Evolutionary conservation across 2,329 filamentous ascomycete species (phyloP), one percentile per base, ranked within the genome.

Genomic region (Diaporthe amygdali): DNA sequence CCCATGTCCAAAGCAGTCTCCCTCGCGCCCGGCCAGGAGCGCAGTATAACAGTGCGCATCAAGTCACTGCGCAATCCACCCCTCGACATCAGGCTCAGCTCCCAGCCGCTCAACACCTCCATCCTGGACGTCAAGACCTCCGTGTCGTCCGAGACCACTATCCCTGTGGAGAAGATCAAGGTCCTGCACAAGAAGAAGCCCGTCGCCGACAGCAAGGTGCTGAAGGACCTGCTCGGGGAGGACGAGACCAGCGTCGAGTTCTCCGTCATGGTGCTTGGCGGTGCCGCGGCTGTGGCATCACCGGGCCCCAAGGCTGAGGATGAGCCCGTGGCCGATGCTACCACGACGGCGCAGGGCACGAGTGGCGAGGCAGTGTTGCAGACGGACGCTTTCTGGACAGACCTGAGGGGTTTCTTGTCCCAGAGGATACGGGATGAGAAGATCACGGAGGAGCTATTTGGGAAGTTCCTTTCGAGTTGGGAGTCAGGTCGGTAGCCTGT

Each of bases 151-250:
- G 86, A 92, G 74, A 89, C 92, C 6, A 84, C 87, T 32, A 87
- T 93, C 70, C 87, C 90, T 3, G 82, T 89, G n/a, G 90, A 92
- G 47, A 97, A 97, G 85, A 90, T 98, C 79, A 95, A 95, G 84
- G 83, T 99, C 12, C 84, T 99, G 73, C 89, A 92, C 79, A 93
- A 93, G 81, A 97, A 96, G 85, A 97, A 97, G 82, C 96, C 96
- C 0, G 89, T 94, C 0, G 79, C 88, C 0, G 94, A 97, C 77
- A 90, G 87, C 75, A 96, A 96, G 84, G 90, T 93, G 0, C 82
- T 98, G 7, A 89, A 89, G 70, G 95, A 97, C 71, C 79, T 97
- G 0, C 75, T 95, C 1, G 86, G 85, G 0, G 85, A 88, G 4
- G 89, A 89, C 54, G 85, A 83, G 34, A 86, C 76, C 75, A 81